Conservation (phyloP, 2,329 filamentous ascomycete genomes). For the Cercospora sesami region DNA sequence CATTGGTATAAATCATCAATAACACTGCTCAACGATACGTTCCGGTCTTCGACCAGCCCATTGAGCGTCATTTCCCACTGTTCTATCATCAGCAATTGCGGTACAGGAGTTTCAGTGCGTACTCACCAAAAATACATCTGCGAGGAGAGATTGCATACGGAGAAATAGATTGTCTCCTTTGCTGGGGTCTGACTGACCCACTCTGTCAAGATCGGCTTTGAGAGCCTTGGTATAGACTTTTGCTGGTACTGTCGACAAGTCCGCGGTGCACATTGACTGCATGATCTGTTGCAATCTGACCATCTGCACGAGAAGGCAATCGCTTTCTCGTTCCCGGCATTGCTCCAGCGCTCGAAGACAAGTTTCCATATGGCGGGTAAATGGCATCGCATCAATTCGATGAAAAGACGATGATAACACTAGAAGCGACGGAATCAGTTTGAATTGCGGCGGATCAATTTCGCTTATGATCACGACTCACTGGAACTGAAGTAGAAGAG, state of each 20-base stretch:
- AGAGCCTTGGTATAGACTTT: slow-evolving; percentile 34
- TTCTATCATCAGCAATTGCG: background rate
- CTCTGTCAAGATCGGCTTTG: slow-evolving; percentile 32
- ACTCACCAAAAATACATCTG: slow-evolving; percentile 30
- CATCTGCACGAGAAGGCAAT: slow-evolving; percentile 35
- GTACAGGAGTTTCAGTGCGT: background rate
- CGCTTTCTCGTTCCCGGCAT: slow-evolving; percentile 32
- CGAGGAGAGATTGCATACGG: slow-evolving; percentile 31
- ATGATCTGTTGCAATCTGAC: slow-evolving; percentile 34
- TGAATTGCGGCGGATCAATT: background rate
- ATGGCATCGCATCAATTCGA: slow-evolving; percentile 34
- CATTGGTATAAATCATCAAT: slow-evolving; percentile 33
- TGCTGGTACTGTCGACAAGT: slow-evolving; percentile 30
- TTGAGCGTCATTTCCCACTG: slow-evolving; percentile 31
- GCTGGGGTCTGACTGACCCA: slow-evolving; percentile 22
- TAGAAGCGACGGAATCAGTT: background rate
- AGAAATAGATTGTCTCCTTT: slow-evolving; percentile 28
- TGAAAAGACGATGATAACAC: slow-evolving; percentile 36
- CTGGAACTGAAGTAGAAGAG: slow-evolving; percentile 27
- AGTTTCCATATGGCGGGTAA: slow-evolving; percentile 31
- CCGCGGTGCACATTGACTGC: slow-evolving; percentile 30
- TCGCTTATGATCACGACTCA: background rate
- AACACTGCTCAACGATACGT: slow-evolving; percentile 26
- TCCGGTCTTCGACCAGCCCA: slow-evolving; percentile 31
- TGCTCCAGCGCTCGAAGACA: slow-evolving; percentile 29